Base-by-base conservation (phyloP, 495 filamentous ascomycete genomes). In the Oidiodendron maius region DNA sequence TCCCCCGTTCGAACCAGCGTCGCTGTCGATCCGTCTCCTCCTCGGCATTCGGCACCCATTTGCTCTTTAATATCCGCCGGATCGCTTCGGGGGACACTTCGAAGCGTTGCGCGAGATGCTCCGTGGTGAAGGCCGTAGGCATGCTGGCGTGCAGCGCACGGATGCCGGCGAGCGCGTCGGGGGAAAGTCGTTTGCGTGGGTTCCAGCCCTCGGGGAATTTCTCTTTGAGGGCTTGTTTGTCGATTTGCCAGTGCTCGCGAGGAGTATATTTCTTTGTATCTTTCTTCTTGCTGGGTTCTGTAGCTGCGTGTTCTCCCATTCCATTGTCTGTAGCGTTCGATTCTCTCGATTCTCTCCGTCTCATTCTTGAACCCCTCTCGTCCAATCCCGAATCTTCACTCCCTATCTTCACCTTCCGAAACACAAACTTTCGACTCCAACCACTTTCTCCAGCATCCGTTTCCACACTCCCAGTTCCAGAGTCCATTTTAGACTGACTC, bases 91-190 rank as follows among this genome's bases (percentile, higher is more conserved):
- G 75, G 1, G 89, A 91, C 4, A 95, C 72, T 64, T 88, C 70
- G 68, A 97, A 98, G 47, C 90, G 75, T 0, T 82, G 57, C 0
- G 93, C 78, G 4, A 98, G 80, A 28, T 82, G 77, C 9, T 72
- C 59, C 1, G 87, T 94, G 16, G 85, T 82, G 69, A 87, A 95
- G 41, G 70, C 64, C 1, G 85, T 75, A 0, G 93, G 89, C 38
- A 86, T 80, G 52, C 87, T 77, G 2, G 73, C 64, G 60, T 95
- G 78, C 18, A 98, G 71, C 23, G 82, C 79, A 16, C 87, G 81
- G 48, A 97, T 96, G 22, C 89, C 89, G 13, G 89, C 84, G 10
- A 95, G 61, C 10, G 91, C 87, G 63, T 96, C 91, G 0, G 91
- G 93, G 0, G 93, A 97, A 1, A 98, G 78, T 48, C 81, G 81